Evolutionary conservation across 192 early-diverging fungal species (phyloP), one percentile per base, ranked within the genome.

Genomic region (Phlyctochytrium bullatum): DNA sequence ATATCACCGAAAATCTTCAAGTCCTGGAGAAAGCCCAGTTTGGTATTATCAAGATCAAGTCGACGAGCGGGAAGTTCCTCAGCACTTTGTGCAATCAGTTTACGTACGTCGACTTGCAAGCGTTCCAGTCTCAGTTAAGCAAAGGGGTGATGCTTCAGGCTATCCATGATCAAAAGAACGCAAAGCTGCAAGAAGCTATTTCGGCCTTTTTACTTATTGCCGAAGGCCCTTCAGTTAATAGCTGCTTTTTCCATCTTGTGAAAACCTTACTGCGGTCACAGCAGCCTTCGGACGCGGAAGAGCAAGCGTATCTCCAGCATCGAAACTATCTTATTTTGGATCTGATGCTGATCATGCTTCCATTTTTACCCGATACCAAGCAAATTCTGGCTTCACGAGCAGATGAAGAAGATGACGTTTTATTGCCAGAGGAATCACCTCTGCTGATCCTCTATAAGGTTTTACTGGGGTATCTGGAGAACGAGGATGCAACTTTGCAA

Each of bases 281-380:
- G 66, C 27, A 67, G 1, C 30, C 88, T 83, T 12, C 91, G 88
- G 74, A 84, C 69, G 57, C 84, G 83, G 62, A 90, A 88, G 47
- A 78, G 80, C 56, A 85, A 65, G 63, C 66, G 25, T 25, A 60
- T 6, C n/a, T 77, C 80, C 34, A 86, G 35, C 87, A 90, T n/a
- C 83, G 83, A 36, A 86, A 90, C 3, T 86, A 95, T 63, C 90
- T 91, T n/a, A 91, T 96, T 80, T 75, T 95, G 67, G 94, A 98
- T 71, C 81, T 98, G 69, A 81, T 87, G 3, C 82, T 90, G 36
- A 83, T 98, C 40, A 84, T 92, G 63, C 65, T 82, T 10, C 80
- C 88, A 33, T 88, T 86, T 61, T 74, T 87, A 29, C 76, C 80
- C 17, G 77, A 80, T 40, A 73, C 87, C 2, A 87, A 89, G 73